phyloP scores from a whole-genome alignment of 176 grass and related monocot species.

The Juncus effusus region DNA sequence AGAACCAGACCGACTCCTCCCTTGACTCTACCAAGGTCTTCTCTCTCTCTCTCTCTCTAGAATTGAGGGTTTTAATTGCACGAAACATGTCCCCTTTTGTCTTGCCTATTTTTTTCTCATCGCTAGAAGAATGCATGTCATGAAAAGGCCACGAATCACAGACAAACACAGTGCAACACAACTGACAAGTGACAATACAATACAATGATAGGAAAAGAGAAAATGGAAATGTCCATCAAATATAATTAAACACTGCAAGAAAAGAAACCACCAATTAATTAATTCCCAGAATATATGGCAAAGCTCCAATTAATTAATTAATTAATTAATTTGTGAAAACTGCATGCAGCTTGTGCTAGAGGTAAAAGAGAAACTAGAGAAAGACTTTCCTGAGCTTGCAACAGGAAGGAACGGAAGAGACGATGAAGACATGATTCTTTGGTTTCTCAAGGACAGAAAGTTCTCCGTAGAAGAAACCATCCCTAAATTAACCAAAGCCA shows the following conservation, averaged over 20 bases:
- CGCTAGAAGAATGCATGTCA: no score
- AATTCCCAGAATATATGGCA: no score
- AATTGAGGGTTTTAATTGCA: conserved; percentile 1
- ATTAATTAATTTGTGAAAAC: no score
- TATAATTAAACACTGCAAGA: no score
- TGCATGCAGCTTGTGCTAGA: conserved; percentile 59
- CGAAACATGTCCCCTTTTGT: not conserved
- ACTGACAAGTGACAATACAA: no score
- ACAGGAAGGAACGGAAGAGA: conserved; percentile 67
- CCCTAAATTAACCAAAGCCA: conserved; percentile 63
- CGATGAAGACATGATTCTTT: conserved; percentile 87
- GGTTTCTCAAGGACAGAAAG: conserved; percentile 86
- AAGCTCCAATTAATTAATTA: no score
- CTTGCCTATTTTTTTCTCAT: not conserved
- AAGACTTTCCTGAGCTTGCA: conserved; percentile 54
- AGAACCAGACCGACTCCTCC: conserved; percentile 24
- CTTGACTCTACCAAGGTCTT: conserved; percentile 14
- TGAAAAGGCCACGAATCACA: not conserved
- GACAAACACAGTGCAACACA: no score
- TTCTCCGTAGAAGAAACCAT: conserved; percentile 62
- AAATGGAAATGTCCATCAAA: no score
- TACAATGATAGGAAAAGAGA: no score
- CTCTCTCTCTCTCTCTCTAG: not conserved
- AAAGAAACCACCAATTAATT: no score
- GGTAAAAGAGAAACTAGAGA: conserved; percentile 61